Base-by-base conservation (phyloP, 1,284 basidiomycete species). In the Flammula alnicola region DNA sequence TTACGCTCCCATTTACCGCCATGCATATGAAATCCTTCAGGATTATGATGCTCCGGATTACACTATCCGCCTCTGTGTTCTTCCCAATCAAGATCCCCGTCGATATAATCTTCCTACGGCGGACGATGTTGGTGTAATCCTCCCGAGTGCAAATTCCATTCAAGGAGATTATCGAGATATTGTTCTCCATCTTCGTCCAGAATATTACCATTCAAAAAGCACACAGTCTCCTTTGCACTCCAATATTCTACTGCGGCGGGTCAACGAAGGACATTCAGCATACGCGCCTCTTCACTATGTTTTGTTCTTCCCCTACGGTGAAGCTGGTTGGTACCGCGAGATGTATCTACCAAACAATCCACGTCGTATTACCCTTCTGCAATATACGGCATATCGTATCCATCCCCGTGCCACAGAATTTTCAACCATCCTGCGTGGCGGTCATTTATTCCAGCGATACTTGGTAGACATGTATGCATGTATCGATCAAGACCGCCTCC, bases 391-490 rank as follows among this genome's bases (percentile, higher is more conserved):
- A 5, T 74, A 70, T 49, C 58, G 58, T 0, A 47, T 75, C 2
- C 68, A 73, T 27, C 27, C 41, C 10, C 49, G 69, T 0, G 26
- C 6, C 0, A 43, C 41, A 17, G 58, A 69, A 40, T 63, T 60
- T 33, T 56, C 60, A 14, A 55, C 60, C 6, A 36, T 77, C 5
- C 63, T 77, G 19, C 66, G 57, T 6, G 69, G 62, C 30, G 65
- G 58, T 56, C 57, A 63, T 0, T 64, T 80, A 0, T 67, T 80
- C 25, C 70, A 77, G 41, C 68, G 75, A 22, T 75, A 69, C 30
- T 17, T 68, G 3, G 68, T 66, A 42, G 66, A 74, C 54, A 66
- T 60, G n/a, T 73, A 60, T 61, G 67, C 69, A 5, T 57, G 55
- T 0, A 53, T 63, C 25, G 66, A 74, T 1, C 65, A 73, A 32